phyloP scores from a whole-genome alignment of 2,329 filamentous ascomycete species.

The Chrysoporthe cubensis region DNA sequence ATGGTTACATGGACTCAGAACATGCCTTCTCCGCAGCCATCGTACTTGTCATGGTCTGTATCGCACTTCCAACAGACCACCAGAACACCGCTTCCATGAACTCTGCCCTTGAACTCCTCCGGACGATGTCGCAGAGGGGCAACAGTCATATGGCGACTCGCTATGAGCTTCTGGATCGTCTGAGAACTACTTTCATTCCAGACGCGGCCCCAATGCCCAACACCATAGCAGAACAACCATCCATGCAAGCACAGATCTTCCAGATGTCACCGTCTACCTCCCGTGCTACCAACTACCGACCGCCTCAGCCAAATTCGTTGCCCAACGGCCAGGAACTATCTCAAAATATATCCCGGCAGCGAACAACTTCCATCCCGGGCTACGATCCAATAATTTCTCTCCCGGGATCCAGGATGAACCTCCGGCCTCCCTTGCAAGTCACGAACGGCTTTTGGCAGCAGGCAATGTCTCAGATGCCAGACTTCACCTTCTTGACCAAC shows the following conservation, averaged over 20 bases:
- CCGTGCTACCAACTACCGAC: background rate
- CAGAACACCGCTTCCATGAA: slow-evolving; percentile 50
- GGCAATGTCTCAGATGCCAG: slow-evolving; percentile 16
- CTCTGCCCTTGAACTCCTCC: slow-evolving; percentile 49
- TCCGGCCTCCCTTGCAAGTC: background rate
- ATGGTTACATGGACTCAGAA: slow-evolving; percentile 61
- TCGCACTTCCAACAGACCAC: slow-evolving; percentile 52
- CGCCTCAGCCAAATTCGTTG: background rate
- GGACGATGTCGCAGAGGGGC: slow-evolving; percentile 55
- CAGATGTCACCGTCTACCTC: background rate
- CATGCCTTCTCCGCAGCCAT: slow-evolving; percentile 59
- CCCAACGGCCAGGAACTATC: background rate
- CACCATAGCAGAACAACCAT: background rate
- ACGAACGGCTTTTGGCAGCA: slow-evolving; percentile 11
- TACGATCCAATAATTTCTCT: background rate
- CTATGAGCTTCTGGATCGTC: slow-evolving; percentile 39
- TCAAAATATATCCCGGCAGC: background rate
- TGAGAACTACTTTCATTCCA: slow-evolving; percentile 35
- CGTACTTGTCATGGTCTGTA: slow-evolving; percentile 58
- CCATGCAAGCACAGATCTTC: background rate
- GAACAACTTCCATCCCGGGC: background rate
- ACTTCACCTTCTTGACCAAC: slow-evolving; percentile 30
- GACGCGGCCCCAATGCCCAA: background rate
- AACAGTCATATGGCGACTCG: slow-evolving; percentile 52
- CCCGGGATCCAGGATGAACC: background rate